Base-by-base conservation (phyloP, 345 rosid genomes). In the Eucalyptus polyanthemos region DNA sequence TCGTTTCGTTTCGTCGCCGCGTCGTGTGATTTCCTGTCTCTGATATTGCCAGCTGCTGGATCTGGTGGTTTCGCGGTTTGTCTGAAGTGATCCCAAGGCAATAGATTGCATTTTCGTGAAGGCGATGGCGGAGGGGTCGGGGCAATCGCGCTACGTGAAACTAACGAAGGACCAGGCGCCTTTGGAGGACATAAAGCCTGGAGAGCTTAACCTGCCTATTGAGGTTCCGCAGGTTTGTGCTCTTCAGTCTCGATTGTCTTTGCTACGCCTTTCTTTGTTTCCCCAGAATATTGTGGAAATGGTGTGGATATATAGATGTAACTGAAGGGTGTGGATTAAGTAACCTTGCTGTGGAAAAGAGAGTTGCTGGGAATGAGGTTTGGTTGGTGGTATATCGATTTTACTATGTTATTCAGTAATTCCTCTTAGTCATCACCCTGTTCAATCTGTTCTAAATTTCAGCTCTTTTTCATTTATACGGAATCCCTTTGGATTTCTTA, bases 191-290 rank as follows among this genome's bases (percentile, higher is more conserved):
- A 95, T 97, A 86, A 95, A 91, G 92, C 97, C 99, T 69, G 99
- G 99, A 10, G 99, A 97, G 92, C 98, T 98, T 90, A 98, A 97
- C 93, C 99, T 95, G 91, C 99, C 99, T 12, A 95, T 98, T 88
- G 95, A 96, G 42, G 98, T 97, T 92, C 97, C 98, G 92, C 99
- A 98, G 95, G 99, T 98, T 80, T 86, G 85, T 42, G 87, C 87
- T 88, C 80, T 60, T 44, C 49, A 7, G 65, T 53, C 88, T 37
- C n/a, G 17, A 17, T 27, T 86, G 56, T 88, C 86, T 83, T 62
- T 34, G 86, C 22, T 86, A 58, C 37, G 29, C 37, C 51, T 34
- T 9, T 45, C 86, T 51, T 24, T 54, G 69, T 67, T 56, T 12
- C 44, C 22, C 37, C 11, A 9, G 67, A 21, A 37, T 76, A 40